These are phyloP conservation scores for Nigrospora oryzae DNA, from an alignment of 2,329 filamentous ascomycete species.

Conservation along the genomic window DNA sequence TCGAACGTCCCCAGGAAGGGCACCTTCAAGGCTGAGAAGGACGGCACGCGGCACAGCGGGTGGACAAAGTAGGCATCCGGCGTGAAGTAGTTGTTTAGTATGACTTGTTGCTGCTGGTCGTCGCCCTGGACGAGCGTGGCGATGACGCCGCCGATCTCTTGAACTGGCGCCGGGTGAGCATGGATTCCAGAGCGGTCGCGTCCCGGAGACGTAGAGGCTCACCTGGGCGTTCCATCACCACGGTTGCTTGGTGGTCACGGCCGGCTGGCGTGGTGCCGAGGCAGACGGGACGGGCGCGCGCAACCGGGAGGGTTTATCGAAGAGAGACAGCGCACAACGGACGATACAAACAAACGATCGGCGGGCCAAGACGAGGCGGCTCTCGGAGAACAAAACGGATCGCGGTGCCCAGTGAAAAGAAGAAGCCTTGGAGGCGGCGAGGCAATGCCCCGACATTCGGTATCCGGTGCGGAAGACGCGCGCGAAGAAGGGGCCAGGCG, in stretches of 20 bases:
- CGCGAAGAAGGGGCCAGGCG: too few species aligned
- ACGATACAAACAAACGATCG: too few species aligned
- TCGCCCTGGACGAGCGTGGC: conserved; percentile 58
- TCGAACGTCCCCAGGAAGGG: conserved; percentile 37
- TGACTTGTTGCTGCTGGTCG: conserved; percentile 53
- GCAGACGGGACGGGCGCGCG: too few species aligned
- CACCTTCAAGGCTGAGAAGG: conserved; percentile 32
- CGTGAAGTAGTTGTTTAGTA: conserved; percentile 67
- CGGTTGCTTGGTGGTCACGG: neutral
- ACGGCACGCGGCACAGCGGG: conserved; percentile 65
- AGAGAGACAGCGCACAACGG: too few species aligned
- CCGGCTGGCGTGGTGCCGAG: too few species aligned
- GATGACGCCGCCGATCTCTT: conserved; percentile 60
- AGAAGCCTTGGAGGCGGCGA: too few species aligned
- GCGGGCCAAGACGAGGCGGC: too few species aligned
- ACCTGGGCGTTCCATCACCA: conserved; percentile 13
- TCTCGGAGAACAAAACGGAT: too few species aligned
- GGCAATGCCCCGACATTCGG: too few species aligned
- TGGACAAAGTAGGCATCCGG: conserved; percentile 66
- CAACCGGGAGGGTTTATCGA: too few species aligned
- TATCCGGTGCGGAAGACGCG: too few species aligned
- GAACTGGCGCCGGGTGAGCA: conserved; percentile 20
- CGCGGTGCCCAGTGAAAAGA: too few species aligned
- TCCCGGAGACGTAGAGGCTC: neutral
- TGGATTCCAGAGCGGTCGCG: neutral